A percentile compares a stretch with the other conserved stretches of the same genome.
Conservation (phyloP, 2,329 filamentous ascomycete species). For the Arthroderma sp. region DNA sequence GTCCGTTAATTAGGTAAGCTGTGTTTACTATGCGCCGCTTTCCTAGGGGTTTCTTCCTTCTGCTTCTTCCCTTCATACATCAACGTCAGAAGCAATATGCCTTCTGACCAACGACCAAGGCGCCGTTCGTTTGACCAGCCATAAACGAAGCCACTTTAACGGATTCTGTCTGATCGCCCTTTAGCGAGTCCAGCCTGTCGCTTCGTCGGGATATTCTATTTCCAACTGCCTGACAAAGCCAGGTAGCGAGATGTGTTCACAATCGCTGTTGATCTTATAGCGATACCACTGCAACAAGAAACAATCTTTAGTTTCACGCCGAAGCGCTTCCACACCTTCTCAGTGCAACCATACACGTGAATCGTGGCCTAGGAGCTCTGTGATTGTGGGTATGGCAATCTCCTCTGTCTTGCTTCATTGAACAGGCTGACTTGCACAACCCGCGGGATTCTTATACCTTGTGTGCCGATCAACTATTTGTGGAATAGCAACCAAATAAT, state of each 20-base stretch:
- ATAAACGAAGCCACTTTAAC: background rate
- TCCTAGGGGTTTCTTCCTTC: too few species aligned
- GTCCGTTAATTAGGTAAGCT: too few species aligned
- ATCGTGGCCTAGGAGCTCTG: background rate
- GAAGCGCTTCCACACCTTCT: background rate
- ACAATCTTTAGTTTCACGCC: background rate
- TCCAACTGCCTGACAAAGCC: background rate
- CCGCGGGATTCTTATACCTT: background rate
- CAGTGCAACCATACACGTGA: background rate
- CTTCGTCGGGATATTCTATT: background rate
- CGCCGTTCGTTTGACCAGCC: background rate
- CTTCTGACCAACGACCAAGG: background rate
- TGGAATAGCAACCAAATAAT: slow-evolving; percentile 2
- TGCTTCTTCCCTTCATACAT: background rate
- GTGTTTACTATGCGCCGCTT: too few species aligned
- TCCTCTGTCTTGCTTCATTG: background rate
- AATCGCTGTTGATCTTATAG: background rate
- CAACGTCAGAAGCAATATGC: background rate
- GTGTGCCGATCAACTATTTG: background rate
- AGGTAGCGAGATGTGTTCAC: background rate
- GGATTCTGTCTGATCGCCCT: background rate
- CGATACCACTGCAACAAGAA: background rate
- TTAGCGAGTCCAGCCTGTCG: background rate
- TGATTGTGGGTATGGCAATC: background rate
- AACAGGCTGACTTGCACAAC: background rate